Evolutionary conservation across 805 yeast species (phyloP), one percentile per base, ranked within the genome.

Genomic region (Lipomyces sp.): DNA sequence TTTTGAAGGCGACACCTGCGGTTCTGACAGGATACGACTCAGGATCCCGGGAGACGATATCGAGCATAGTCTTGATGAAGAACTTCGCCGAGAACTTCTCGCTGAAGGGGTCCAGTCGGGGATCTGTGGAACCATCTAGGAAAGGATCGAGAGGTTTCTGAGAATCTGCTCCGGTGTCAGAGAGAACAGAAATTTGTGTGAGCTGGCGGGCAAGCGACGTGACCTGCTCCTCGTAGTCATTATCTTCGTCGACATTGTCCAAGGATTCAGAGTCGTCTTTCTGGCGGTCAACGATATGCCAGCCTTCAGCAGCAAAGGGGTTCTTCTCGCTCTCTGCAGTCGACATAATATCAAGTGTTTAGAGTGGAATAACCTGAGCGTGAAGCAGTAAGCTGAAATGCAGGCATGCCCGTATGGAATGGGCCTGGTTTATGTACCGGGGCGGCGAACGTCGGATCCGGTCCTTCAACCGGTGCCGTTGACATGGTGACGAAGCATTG

Each of bases 61-160:
- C 79, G 67, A 83, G 80, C 79, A 89, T 77, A 72, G 87, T 86
- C 73, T 83, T 82, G 65, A 88, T 84, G 92, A 93, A 89, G 67
- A 81, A 84, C 67, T 81, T 80, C 33, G 90, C 80, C 70, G 80
- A 78, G 77, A 89, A 89, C 37, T 83, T 74, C 1, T 82, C 85
- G 57, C 83, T 78, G 64, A 82, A 79, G 8, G 94, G 94, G 73
- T 89, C 86, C 69, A 89, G 79, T 50, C 77, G 73, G 2, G 84
- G 83, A 68, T 83, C 85, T 45, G 63, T 56, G 15, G 66, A 66
- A 39, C 61, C 50, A 62, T 66, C 71, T 35, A 65, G 64, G 59
- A 68, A 70, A 30, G 66, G 71, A 37, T 67, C 64, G 61, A 64
- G 60, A 42, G 42, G 55, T 7, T 24, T 13, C 10, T 4, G 18